A percentile compares a stretch with the other conserved stretches of the same genome.
These are phyloP conservation scores for Malus hybrid DNA, from an alignment of 331 rosid genomes.

Conservation along the genomic window DNA sequence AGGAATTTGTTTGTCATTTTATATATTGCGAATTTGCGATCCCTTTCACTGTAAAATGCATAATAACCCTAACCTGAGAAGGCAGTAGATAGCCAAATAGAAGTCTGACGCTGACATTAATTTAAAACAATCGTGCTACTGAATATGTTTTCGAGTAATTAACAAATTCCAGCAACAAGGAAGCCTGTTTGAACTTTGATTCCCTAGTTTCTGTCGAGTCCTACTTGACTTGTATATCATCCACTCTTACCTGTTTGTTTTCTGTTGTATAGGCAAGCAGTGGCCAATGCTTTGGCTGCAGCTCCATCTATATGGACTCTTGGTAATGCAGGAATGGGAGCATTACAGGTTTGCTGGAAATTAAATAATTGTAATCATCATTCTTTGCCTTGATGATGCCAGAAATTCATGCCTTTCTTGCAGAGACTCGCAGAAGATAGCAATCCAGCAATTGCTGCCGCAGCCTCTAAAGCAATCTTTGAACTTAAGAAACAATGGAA, in stretches of 20 bases:
- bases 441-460: conserved; percentile 73
- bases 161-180: not conserved
- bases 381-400: not conserved
- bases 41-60: not conserved
- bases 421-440: conserved; percentile 93
- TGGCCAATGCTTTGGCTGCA: conserved; percentile 83
- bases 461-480: conserved; percentile 75
- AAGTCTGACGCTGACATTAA: not conserved
- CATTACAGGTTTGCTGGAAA: conserved; percentile 54
- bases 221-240: not conserved
- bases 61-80: not conserved
- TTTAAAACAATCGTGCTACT: not conserved
- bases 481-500: conserved; percentile 98
- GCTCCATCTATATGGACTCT: conserved; percentile 98
- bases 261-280: conserved; percentile 49
- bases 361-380: not conserved
- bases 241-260: not conserved
- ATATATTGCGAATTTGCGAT: no score
- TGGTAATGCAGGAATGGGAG: conserved; percentile 99
- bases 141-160: not conserved
- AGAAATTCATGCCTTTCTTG: conserved; percentile 14
- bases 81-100: not conserved
- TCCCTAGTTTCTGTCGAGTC: not conserved
- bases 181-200: not conserved
- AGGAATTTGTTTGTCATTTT: no score